A percentile compares a stretch with the other conserved stretches of the same genome.
Evolutionary conservation across 495 filamentous ascomycete genomes (phyloP).

Genomic region (Neurospora terricola): DNA sequence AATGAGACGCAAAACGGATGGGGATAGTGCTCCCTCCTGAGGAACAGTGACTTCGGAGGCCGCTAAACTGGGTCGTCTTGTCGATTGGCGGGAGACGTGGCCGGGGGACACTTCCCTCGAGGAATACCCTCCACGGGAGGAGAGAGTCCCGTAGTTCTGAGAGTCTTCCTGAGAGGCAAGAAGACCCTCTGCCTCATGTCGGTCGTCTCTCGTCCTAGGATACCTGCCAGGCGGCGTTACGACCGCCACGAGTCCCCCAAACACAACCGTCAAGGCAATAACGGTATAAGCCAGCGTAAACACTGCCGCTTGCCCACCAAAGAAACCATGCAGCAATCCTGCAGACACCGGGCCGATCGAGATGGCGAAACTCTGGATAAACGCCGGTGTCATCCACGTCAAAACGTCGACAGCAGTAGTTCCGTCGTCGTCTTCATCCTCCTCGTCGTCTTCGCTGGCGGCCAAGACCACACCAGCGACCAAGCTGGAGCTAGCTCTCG

Average conservation of each 20-base stretch:
- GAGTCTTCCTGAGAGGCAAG: not conserved
- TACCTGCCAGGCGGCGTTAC: not conserved
- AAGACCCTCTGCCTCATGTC: not conserved
- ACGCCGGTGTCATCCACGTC: constrained; percentile 10
- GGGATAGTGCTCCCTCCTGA: not conserved
- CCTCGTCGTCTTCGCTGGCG: not conserved
- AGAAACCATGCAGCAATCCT: constrained; percentile 12
- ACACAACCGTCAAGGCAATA: constrained; percentile 6
- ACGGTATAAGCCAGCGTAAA: constrained; percentile 18
- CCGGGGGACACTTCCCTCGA: not conserved
- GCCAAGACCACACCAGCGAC: not conserved
- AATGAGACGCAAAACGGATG: constrained; percentile 3
- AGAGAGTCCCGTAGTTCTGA: constrained; percentile 14
- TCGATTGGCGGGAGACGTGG: not conserved
- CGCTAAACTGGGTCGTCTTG: not conserved
- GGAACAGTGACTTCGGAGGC: not conserved
- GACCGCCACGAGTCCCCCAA: constrained; percentile 5
- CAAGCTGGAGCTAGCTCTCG: constrained; percentile 12
- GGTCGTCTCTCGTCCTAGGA: not conserved
- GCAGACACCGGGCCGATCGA: constrained; percentile 8
- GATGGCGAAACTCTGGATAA: constrained; percentile 18
- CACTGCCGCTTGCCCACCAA: constrained; percentile 5
- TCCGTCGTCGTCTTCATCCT: not conserved
- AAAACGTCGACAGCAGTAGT: not conserved
- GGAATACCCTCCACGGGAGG: not conserved